These are phyloP conservation scores for Kluyveromyces marxianus DNA, from an alignment of 1,139 yeast genomes.

Conservation along the genomic window DNA sequence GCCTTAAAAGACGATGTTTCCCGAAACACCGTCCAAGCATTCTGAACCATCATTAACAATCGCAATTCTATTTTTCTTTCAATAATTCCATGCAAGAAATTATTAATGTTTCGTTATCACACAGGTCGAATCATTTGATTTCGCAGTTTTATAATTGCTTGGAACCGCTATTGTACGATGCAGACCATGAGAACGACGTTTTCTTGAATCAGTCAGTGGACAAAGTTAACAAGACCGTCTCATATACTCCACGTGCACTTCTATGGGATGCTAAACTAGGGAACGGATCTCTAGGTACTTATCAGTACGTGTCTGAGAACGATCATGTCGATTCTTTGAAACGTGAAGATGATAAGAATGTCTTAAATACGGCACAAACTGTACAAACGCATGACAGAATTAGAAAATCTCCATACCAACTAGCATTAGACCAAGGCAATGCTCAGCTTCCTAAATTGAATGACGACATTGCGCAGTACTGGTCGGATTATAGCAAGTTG, in stretches of 20 bases:
- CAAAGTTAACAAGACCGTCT: slow-evolving; percentile 38
- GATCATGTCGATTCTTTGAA: slow-evolving; percentile 20
- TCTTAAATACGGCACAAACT: background rate
- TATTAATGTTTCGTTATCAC: slow-evolving; percentile 63
- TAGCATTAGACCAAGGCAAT: slow-evolving; percentile 47
- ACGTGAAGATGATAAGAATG: slow-evolving; percentile 9
- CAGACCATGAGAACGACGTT: slow-evolving; percentile 39
- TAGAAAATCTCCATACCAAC: slow-evolving; percentile 51
- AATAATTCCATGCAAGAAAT: slow-evolving; percentile 50
- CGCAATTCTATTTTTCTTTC: too few relatives aligned
- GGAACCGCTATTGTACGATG: slow-evolving; percentile 44
- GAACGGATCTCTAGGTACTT: slow-evolving; percentile 50
- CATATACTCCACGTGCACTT: slow-evolving; percentile 70
- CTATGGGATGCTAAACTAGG: slow-evolving; percentile 72
- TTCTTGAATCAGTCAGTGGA: slow-evolving; percentile 39
- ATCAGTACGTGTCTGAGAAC: slow-evolving; percentile 37
- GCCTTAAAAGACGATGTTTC: too few relatives aligned
- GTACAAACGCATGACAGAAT: slow-evolving; percentile 27
- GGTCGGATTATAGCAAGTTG: slow-evolving; percentile 78
- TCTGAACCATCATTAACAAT: too few relatives aligned
- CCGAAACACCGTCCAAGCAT: too few relatives aligned
- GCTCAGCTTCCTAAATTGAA: slow-evolving; percentile 33
- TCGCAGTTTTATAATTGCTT: slow-evolving; percentile 80
- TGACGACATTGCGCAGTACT: slow-evolving; percentile 44
- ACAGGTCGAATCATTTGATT: slow-evolving; percentile 59